Base-by-base conservation (phyloP, 139 green algal genomes). In the Monoraphidium neglectum region DNA sequence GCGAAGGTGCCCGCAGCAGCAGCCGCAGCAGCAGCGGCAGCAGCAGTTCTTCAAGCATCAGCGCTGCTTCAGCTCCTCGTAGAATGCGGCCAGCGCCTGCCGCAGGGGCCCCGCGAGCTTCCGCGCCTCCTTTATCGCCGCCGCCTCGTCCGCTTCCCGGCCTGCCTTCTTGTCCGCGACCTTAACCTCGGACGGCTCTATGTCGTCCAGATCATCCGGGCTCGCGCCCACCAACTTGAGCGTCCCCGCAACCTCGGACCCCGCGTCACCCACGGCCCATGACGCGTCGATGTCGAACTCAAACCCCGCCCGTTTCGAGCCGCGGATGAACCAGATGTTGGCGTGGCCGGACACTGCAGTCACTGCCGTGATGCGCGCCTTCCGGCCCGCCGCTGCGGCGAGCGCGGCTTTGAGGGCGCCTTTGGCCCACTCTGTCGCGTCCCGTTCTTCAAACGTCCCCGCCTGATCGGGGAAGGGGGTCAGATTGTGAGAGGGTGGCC, bases 401-500 rank as follows among this genome's bases (percentile, higher is more conserved):
- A 87, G 62, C 32, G 72, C 28, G 56, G 47, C 30, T 3, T 33
- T 63, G 21, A 84, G 59, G 26, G 69, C 70, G 12, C 23, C 63
- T 70, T 82, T 84, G 57, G 78, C 82, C 77, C 77, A 87, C 0
- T 75, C 38, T 2, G 74, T 83, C 28, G 68, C 76, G 28, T 56
- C 35, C 30, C 82, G 82, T 65, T 87, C 82, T 64, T 87, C 82
- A 69, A 84, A 87, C 0, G 82, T 87, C 38, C 78, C 78, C n/a
- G 82, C 82, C 57, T 68, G 76, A 8, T 43, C 4, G 43, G 46
- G 59, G 28, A 16, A 51, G 43, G 12, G 43, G 43, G 43, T 12
- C 8, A 8, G 43, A 51, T 21, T 12, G 43, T 8, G 43, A 51
- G 43, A 12, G 43, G 43, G 43, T 51, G 43, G 43, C 8, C 43